Conservation (phyloP, 495 filamentous ascomycete species). For the Hyaloscypha bicolor region DNA sequence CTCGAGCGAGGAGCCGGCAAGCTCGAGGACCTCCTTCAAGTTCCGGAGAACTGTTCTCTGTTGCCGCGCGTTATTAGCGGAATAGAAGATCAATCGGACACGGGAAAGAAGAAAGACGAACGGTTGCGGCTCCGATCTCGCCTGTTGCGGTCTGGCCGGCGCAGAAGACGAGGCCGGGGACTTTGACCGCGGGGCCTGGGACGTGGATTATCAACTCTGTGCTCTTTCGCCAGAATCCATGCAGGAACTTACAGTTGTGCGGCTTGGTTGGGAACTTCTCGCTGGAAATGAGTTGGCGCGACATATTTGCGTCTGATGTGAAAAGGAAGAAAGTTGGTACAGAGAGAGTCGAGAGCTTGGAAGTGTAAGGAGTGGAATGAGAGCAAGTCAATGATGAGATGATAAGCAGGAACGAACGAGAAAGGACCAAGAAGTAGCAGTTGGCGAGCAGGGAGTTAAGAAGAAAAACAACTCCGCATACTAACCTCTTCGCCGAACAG, state of each 20-base stretch:
- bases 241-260: slow-evolving; percentile 40
- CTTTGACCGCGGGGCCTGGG: slow-evolving; percentile 41
- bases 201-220: neutral
- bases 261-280: slow-evolving; percentile 46
- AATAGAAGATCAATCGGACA: slow-evolving; percentile 37
- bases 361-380: too few relatives aligned
- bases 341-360: too few relatives aligned
- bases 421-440: too few relatives aligned
- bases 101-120: slow-evolving; percentile 29
- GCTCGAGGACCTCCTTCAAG: slow-evolving; percentile 62
- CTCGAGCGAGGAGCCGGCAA: slow-evolving; percentile 58
- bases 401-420: too few relatives aligned
- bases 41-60: slow-evolving; percentile 53
- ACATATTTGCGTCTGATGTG: slow-evolving; percentile 35
- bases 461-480: too few relatives aligned
- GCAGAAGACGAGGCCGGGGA: slow-evolving; percentile 44
- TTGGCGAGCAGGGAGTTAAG: too few relatives aligned
- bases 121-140: slow-evolving; percentile 45
- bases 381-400: too few relatives aligned
- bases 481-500: too few relatives aligned
- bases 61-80: slow-evolving; percentile 19
- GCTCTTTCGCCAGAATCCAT: neutral
- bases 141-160: slow-evolving; percentile 46
- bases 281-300: slow-evolving; percentile 45
- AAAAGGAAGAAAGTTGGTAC: too few relatives aligned